Evolutionary conservation across 495 filamentous ascomycete species (phyloP).

Genomic region (Annulohypoxylon nitens): DNA sequence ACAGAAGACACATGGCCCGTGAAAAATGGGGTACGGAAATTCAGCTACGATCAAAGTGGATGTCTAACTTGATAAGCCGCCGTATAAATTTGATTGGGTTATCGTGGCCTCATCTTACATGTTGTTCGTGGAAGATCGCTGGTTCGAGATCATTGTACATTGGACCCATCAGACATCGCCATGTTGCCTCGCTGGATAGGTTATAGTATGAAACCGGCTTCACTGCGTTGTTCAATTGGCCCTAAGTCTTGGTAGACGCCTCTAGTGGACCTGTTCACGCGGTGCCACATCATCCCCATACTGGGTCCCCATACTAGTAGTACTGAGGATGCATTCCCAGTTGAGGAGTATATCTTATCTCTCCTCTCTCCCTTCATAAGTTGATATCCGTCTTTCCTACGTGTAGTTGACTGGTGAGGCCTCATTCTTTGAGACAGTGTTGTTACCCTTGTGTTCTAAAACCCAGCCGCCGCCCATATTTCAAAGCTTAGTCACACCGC

Average conservation of each 20-base stretch:
- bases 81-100: slow-evolving; percentile 8
- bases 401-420: neutral
- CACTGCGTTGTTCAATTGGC: slow-evolving; percentile 7
- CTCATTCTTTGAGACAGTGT: neutral
- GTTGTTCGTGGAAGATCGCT: slow-evolving; percentile 5
- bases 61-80: neutral
- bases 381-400: neutral
- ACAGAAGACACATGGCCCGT: slow-evolving; percentile 1
- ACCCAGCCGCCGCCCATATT: neutral
- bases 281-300: slow-evolving; percentile 15
- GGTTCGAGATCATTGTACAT: slow-evolving; percentile 5
- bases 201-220: neutral
- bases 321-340: neutral
- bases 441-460: neutral
- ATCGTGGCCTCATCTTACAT: slow-evolving; percentile 16
- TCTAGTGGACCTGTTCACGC: slow-evolving; percentile 1
- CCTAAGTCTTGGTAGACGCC: neutral
- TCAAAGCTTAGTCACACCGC: neutral
- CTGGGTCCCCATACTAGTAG: neutral
- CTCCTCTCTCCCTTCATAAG: neutral
- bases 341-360: neutral
- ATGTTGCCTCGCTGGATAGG: slow-evolving; percentile 6
- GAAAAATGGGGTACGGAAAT: neutral
- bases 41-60: neutral
- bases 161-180: slow-evolving; percentile 11